phyloP scores from a whole-genome alignment of 805 yeast genomes.

The Schwanniomyces yamadae region DNA sequence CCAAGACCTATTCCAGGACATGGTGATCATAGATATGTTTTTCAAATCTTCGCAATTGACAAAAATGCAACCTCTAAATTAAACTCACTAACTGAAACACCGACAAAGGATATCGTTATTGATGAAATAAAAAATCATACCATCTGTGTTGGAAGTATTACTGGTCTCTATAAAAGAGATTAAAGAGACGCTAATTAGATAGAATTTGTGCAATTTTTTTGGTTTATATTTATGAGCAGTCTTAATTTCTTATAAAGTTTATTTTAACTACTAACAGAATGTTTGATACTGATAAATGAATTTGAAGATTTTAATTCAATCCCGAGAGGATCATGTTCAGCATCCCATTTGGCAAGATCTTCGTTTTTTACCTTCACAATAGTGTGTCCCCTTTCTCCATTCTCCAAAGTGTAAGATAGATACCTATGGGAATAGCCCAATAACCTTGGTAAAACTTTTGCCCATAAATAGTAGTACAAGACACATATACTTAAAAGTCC shows the following conservation, averaged over 20 bases:
- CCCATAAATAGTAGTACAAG: conserved; percentile 37
- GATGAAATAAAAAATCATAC: background rate
- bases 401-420: conserved; percentile 26
- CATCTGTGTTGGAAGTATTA: background rate
- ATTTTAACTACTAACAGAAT: no score
- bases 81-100: background rate
- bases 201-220: no score
- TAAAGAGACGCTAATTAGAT: no score
- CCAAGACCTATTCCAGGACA: conserved; percentile 14
- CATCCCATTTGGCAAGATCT: conserved; percentile 34
- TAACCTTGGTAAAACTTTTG: conserved; percentile 30
- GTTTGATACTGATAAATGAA: no score
- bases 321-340: conserved; percentile 17
- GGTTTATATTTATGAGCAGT: no score
- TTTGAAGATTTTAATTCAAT: no score
- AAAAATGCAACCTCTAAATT: conserved; percentile 10
- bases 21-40: conserved; percentile 14
- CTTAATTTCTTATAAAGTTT: no score
- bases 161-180: background rate
- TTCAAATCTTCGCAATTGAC: conserved; percentile 14
- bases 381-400: conserved; percentile 40
- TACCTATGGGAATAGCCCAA: conserved; percentile 32
- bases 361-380: conserved; percentile 32
- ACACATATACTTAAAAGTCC: conserved; percentile 33
- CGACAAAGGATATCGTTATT: background rate